Percentiles rank a stretch among this genome's conserved stretches.
Conservation (phyloP, 176 grass and related monocot genomes). For the Phoenix roebelenii region DNA sequence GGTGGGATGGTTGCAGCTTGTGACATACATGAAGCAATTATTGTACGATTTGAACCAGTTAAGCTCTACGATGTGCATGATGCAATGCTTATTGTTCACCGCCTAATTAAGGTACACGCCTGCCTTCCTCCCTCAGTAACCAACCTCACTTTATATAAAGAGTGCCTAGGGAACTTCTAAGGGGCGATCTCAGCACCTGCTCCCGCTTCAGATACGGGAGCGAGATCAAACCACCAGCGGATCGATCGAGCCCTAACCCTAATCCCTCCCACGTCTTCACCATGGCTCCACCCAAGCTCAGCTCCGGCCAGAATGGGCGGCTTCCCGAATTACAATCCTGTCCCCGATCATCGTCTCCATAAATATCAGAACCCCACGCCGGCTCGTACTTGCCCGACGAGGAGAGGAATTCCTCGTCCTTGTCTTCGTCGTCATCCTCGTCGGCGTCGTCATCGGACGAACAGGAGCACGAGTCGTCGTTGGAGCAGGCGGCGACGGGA, state of each 20-base stretch:
- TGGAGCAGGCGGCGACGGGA: not conserved
- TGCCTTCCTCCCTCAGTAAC: no score
- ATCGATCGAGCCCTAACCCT: constrained; percentile 1
- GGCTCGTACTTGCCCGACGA: not conserved
- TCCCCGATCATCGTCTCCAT: not conserved
- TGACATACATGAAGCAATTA: no score
- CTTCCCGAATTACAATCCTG: not conserved
- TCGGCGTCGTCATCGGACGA: constrained; percentile 5
- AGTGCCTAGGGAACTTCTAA: no score
- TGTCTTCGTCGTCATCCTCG: not conserved
- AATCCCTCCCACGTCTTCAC: constrained; percentile 13
- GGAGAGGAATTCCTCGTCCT: not conserved
- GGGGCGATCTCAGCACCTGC: no score
- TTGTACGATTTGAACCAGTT: no score
- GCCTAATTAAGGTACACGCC: no score
- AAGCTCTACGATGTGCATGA: no score
- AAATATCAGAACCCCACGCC: not conserved
- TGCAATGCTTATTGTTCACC: no score
- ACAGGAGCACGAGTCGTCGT: not conserved
- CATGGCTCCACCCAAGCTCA: not conserved
- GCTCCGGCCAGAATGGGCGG: not conserved
- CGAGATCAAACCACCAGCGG: constrained; percentile 2
- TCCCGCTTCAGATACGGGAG: no score
- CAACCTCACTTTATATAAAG: no score
- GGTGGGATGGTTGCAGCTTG: no score